Conservation (phyloP, 306 rosid species). For the Prunus persica region Prunus_persica_NCBIv2 NC_034012.1:23585001-23585500, state of each 20-base stretch:
- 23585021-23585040: too few species aligned
- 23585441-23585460: conserved; percentile 12
- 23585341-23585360: not conserved
- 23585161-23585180: too few species aligned
- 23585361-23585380: not conserved
- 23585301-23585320: not conserved
- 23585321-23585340: not conserved
- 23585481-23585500: not conserved
- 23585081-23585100: too few species aligned
- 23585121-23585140: too few species aligned
- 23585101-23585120: too few species aligned
- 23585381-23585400: conserved; percentile 1
- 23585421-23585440: not conserved
- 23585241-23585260: too few species aligned
- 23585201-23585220: not conserved
- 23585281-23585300: not conserved
- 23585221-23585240: not conserved
- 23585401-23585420: conserved; percentile 1
- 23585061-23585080: too few species aligned
- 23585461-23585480: not conserved
- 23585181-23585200: not conserved
- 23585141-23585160: too few species aligned
- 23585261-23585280: too few species aligned
- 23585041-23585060: too few species aligned
- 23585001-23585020: too few species aligned